A percentile compares a stretch with the other conserved stretches of the same genome.
These are phyloP conservation scores for Diddensiella transvaalensis DNA, from an alignment of 805 yeast genomes.

Conservation along the genomic window DNA sequence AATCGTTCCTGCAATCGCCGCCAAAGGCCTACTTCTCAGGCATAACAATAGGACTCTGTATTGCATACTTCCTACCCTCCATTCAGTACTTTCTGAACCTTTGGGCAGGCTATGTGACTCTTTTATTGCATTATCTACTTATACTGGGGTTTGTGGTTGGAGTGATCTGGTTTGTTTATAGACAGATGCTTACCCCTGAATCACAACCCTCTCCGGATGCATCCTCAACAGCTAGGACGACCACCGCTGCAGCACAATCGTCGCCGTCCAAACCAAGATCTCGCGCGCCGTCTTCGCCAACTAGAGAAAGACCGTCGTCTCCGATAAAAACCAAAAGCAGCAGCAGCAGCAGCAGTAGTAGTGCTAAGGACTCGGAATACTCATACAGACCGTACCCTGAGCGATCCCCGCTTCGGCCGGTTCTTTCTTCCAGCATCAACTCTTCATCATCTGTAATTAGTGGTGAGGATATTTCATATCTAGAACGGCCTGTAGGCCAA, in stretches of 20 bases:
- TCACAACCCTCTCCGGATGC: background rate
- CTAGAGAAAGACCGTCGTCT: background rate
- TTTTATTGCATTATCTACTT: constrained; percentile 4
- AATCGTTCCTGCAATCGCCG: constrained; percentile 2
- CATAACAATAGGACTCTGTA: constrained; percentile 12
- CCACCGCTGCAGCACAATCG: background rate
- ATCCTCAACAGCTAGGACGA: background rate
- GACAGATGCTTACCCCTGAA: constrained; percentile 3
- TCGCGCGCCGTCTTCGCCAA: background rate
- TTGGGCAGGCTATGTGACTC: constrained; percentile 14
- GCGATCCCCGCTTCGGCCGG: constrained; percentile 4
- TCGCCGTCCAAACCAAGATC: background rate
- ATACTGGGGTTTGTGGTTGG: constrained; percentile 16
- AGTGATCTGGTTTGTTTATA: constrained; percentile 8
- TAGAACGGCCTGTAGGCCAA: constrained; percentile 18
- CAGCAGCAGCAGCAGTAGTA: constrained; percentile 1
- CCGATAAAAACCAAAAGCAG: background rate
- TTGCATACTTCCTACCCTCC: constrained; percentile 14
- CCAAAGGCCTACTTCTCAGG: constrained; percentile 19
- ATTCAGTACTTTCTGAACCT: constrained; percentile 16
- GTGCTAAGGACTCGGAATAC: constrained; percentile 1
- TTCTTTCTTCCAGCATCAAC: background rate
- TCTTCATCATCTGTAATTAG: constrained; percentile 10
- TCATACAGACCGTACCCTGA: constrained; percentile 15
- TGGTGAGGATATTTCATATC: constrained; percentile 17